phyloP scores from a whole-genome alignment of 192 early-diverging fungal genomes.

The Dispira parvispora region DNA sequence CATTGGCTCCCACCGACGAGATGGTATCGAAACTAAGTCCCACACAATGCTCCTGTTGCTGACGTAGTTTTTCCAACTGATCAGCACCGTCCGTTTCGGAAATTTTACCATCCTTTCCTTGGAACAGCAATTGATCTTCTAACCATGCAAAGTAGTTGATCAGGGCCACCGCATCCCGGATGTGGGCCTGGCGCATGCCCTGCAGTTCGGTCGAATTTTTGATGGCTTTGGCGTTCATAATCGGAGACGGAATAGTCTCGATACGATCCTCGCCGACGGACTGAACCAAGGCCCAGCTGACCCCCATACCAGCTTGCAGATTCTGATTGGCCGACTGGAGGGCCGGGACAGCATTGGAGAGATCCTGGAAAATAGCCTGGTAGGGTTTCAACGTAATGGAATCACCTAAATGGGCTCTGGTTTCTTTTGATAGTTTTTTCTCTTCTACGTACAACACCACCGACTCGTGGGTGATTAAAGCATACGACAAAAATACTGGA shows the following conservation, averaged over 20 bases:
- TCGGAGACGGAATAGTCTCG: constrained; percentile 40
- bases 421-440: constrained; percentile 43
- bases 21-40: constrained; percentile 96
- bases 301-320: constrained; percentile 43
- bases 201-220: constrained; percentile 83
- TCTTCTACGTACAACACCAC: constrained; percentile 66
- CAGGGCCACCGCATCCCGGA: constrained; percentile 78
- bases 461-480: constrained; percentile 51
- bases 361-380: constrained; percentile 55
- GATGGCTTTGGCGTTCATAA: constrained; percentile 73
- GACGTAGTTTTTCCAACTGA: constrained; percentile 62
- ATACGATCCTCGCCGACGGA: constrained; percentile 45
- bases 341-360: constrained; percentile 17
- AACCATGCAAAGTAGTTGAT: constrained; percentile 86
- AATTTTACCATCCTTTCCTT: constrained; percentile 35
- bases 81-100: constrained; percentile 78
- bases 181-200: constrained; percentile 83
- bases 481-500: constrained; percentile 91
- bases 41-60: constrained; percentile 60
- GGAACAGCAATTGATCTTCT: constrained; percentile 66
- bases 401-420: constrained; percentile 37
- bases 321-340: constrained; percentile 20
- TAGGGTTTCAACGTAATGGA: constrained; percentile 56
- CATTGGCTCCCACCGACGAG: constrained; percentile 89
- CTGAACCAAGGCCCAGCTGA: constrained; percentile 55